Evolutionary conservation across 306 rosid genomes (phyloP).

Genomic region (Trifolium fragiferum): DNA sequence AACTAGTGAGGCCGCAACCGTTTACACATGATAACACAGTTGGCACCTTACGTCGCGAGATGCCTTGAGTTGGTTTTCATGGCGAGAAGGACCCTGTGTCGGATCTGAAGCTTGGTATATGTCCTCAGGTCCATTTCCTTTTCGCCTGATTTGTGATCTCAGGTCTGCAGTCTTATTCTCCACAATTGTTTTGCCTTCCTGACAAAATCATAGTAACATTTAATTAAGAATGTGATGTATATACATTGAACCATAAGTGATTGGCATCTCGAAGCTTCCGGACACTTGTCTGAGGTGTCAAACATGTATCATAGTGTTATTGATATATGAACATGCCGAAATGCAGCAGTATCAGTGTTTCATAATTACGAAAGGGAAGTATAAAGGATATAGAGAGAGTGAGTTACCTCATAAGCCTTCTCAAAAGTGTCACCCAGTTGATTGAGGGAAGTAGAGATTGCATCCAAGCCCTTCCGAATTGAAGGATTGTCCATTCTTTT

Average conservation of each 20-base stretch:
- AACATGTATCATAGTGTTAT: too few relatives aligned
- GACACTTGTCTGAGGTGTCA: too few relatives aligned
- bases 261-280: neutral
- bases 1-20: constrained; percentile 36
- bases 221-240: constrained; percentile 23
- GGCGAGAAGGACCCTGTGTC: constrained; percentile 53
- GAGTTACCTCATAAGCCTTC: constrained; percentile 85
- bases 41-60: constrained; percentile 99
- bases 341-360: too few relatives aligned
- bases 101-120: constrained; percentile 49
- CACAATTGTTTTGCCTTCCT: constrained; percentile 84
- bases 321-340: neutral
- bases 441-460: constrained; percentile 80
- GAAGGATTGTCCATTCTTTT: constrained; percentile 69
- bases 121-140: constrained; percentile 55
- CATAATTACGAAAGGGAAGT: too few relatives aligned
- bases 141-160: constrained; percentile 75
- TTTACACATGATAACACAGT: constrained; percentile 63
- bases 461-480: constrained; percentile 78
- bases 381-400: neutral
- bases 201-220: constrained; percentile 41
- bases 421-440: constrained; percentile 94
- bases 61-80: constrained; percentile 92
- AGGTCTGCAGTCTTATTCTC: constrained; percentile 85
- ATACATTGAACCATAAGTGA: neutral